Evolutionary conservation across 2,329 filamentous ascomycete genomes (phyloP), one percentile per base, ranked within the genome.

Genomic region (Exophiala alcalophila): DNA sequence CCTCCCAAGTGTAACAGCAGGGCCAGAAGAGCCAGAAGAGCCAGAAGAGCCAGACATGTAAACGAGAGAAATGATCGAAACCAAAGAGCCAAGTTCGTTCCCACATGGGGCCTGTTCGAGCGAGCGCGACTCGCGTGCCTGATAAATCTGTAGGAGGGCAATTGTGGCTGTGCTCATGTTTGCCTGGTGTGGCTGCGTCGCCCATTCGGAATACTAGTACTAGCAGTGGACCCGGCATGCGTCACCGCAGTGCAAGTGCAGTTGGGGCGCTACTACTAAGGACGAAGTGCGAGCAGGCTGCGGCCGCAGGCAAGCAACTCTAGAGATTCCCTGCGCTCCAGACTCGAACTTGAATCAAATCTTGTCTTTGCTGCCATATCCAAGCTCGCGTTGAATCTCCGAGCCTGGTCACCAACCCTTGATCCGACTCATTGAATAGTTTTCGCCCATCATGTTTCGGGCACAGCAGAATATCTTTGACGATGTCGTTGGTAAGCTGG

Each of bases 391-490:
- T 14, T 30, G 12, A 30, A 8, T 14, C 27, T 8, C 12, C 15
- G 12, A 30, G 10, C 12, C 27, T 5, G 6, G 8, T 34, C 14
- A 35, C 6, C 12, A 16, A 31, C 6, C 31, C 20, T 18, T 21
- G 25, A 25, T 19, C 28, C 30, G 32, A 25, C 12, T 23, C 11
- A 18, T 25, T 23, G 31, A 16, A 21, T 16, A 20, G 11, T 19
- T 14, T 19, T 15, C 28, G 28, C 28, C 47, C 42, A 36, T 26
- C 48, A 79, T 79, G 76, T 79, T 79, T 65, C 74, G 76, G 57
- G 69, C 73, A 38, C 74, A 83, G 65, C 76, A 80, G 62, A 84
- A 84, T 65, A 73, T 77, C 32, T 84, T 84, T 57, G 81, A 85
- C 64, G 81, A 85, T 59, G 78, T 77, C 56, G 78, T 85, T 64